Base-by-base conservation (phyloP, 1,139 yeast species). In the Geotrichum cucujoidarum region DNA sequence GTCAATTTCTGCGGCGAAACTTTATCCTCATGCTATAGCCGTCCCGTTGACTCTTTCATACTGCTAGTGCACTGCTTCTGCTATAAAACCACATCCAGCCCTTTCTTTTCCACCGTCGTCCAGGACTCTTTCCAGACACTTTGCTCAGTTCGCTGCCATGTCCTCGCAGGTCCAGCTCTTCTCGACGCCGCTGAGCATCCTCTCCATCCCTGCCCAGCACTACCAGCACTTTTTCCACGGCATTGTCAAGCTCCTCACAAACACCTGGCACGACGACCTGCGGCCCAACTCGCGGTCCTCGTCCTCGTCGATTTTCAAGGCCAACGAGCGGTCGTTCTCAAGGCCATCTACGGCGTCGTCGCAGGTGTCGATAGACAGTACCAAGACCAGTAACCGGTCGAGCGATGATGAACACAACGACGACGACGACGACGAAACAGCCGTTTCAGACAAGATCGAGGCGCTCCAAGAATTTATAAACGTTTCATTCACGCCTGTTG, bases 401-500 rank as follows among this genome's bases (percentile, higher is more conserved):
- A 8, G 36, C 8, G 44, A 53, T 20, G 40, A 32, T 20, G 14
- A 35, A 16, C 38, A 50, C 10, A 34, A 47, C 27, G 21, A 35
- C 16, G 45, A 52, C 54, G 45, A 52, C 52, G 18, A 24, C n/a
- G 21, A 18, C 11, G 38, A 41, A 8, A 33, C 31, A 5, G 8
- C 33, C 8, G 10, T 45, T 16, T 43, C 43, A 7, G 45, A 45
- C 33, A 49, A 50, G 31, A 51, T 54, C n/a, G 58, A 53, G 13
- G 62, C 54, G 18, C 40, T 61, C 17, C 63, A 61, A 33, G 60
- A 60, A 37, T 77, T 78, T 56, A 72, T 77, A 55, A 81, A 76
- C 56, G 69, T 79, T 41, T 79, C 82, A 1, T 72, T 76, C 53
- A 77, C 82, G 1, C 82, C 83, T 0, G 57, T 64, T 8, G 83